Conservation (phyloP, 805 yeast species). For the Candida koratica region DNA sequence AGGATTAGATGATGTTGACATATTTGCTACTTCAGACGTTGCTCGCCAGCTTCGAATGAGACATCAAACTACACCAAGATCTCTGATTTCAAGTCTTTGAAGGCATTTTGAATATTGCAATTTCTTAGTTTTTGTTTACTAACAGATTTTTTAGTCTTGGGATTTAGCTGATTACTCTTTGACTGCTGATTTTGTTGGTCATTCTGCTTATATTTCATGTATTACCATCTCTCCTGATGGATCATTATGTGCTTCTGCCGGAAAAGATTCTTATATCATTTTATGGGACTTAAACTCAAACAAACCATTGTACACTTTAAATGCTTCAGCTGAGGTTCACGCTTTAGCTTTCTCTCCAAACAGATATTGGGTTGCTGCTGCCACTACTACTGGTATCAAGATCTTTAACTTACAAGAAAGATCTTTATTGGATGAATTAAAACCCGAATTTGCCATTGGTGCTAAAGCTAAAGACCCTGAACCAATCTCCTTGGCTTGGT, state of each 20-base stretch:
- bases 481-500: conserved; percentile 98
- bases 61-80: conserved; percentile 96
- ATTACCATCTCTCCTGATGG: conserved; percentile 99
- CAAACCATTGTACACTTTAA: conserved; percentile 85
- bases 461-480: conserved; percentile 96
- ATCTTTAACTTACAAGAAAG: conserved; percentile 96
- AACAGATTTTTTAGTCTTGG: conserved; percentile 76
- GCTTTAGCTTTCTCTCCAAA: conserved; percentile 99
- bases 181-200: conserved; percentile 97
- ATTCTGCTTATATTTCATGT: conserved; percentile 97
- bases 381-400: conserved; percentile 96
- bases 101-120: not conserved
- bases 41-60: conserved; percentile 76
- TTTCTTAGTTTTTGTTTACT: conserved; percentile 31
- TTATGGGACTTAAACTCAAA: conserved; percentile 93
- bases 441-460: conserved; percentile 89
- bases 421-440: conserved; percentile 91
- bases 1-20: conserved; percentile 24
- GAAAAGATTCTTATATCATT: conserved; percentile 98
- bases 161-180: conserved; percentile 79
- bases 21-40: conserved; percentile 99
- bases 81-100: conserved; percentile 63
- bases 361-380: conserved; percentile 99
- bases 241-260: conserved; percentile 98
- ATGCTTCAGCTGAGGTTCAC: conserved; percentile 94